phyloP scores from a whole-genome alignment of 768 basidiomycete species.

The Trametes elegans region DNA sequence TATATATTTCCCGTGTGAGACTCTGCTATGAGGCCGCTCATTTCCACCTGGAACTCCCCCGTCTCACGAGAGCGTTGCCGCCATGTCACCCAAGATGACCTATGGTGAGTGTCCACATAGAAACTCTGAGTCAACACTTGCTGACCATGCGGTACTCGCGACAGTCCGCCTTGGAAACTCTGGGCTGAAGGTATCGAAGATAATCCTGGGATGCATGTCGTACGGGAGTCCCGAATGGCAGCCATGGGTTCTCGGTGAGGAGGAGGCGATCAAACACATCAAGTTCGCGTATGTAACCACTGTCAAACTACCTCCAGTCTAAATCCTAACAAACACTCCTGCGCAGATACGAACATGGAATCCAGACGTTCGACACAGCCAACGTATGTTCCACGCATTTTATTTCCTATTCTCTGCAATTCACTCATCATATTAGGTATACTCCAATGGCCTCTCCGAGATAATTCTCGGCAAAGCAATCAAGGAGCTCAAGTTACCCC shows the following conservation, averaged over 20 bases:
- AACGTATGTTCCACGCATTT: slow-evolving; percentile 14
- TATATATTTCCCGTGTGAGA: too few relatives aligned
- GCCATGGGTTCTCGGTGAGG: slow-evolving; percentile 38
- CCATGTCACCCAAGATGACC: too few relatives aligned
- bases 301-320: background rate
- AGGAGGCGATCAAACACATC: slow-evolving; percentile 38
- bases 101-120: background rate
- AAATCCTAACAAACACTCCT: background rate
- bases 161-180: slow-evolving; percentile 32
- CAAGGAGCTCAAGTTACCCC: slow-evolving; percentile 41
- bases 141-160: background rate
- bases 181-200: slow-evolving; percentile 29
- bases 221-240: slow-evolving; percentile 34
- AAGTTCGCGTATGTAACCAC: slow-evolving; percentile 37
- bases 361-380: slow-evolving; percentile 36
- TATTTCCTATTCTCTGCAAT: background rate
- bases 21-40: too few relatives aligned
- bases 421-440: slow-evolving; percentile 35
- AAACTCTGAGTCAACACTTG: background rate
- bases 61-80: too few relatives aligned
- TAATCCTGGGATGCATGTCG: slow-evolving; percentile 36
- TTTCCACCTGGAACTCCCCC: too few relatives aligned
- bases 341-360: slow-evolving; percentile 34
- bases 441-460: slow-evolving; percentile 39
- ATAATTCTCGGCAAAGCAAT: slow-evolving; percentile 43